Evolutionary conservation across 2,329 filamentous ascomycete genomes (phyloP).

Genomic region (Talaromyces atroroseus): DNA sequence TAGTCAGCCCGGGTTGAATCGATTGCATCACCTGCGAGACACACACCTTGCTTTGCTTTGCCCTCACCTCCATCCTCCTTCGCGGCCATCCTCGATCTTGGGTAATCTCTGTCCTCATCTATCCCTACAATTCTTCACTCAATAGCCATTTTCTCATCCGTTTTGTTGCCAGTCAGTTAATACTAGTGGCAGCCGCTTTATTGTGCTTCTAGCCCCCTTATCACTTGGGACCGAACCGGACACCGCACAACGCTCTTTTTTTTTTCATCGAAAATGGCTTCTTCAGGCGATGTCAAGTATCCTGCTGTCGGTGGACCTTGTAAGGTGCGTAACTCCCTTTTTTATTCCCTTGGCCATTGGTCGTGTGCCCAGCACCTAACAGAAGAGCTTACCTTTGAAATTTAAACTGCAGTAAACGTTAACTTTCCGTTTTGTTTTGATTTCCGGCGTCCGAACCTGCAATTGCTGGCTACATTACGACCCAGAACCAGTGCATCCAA

Average conservation of each 20-base stretch:
- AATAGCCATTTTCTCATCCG: constrained; percentile 9
- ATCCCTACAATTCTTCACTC: not conserved
- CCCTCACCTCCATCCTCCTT: constrained; percentile 10
- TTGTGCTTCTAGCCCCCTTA: constrained; percentile 13
- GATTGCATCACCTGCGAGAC: constrained; percentile 17
- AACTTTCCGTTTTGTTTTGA: constrained; percentile 5
- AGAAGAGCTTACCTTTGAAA: not conserved
- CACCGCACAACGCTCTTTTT: constrained; percentile 18
- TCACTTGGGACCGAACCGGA: constrained; percentile 15
- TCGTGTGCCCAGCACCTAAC: not conserved
- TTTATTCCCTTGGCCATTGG: not conserved
- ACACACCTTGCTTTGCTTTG: constrained; percentile 8
- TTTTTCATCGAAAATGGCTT: constrained; percentile 25
- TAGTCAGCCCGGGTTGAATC: constrained; percentile 5
- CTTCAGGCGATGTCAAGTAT: constrained; percentile 31
- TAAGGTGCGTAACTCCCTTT: constrained; percentile 28
- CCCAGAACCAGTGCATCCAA: not conserved
- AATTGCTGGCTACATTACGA: not conserved
- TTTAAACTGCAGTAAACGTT: constrained; percentile 7
- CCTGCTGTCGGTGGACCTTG: constrained; percentile 32
- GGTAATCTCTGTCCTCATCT: not conserved
- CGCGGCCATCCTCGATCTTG: not conserved
- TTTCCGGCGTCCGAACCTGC: constrained; percentile 1
- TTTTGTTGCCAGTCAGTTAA: not conserved
- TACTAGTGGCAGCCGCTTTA: not conserved